Conservation (phyloP, 768 basidiomycete species). For the Boletus coccyginus region DNA sequence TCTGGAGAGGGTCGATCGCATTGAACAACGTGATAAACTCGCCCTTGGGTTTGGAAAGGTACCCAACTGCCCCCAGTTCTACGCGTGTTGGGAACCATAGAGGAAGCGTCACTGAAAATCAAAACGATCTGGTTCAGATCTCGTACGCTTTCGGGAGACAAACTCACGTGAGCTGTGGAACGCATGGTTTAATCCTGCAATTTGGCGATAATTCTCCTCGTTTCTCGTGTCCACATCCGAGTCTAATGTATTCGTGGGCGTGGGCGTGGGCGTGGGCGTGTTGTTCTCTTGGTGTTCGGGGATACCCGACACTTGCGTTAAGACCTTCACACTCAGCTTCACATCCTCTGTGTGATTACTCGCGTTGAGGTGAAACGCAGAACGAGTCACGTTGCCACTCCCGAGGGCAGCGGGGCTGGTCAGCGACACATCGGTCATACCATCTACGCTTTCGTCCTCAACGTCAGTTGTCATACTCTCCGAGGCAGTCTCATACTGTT, state of each 20-base stretch:
- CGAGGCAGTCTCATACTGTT: conserved; percentile 26
- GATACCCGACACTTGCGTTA: neutral
- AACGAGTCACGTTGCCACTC: neutral
- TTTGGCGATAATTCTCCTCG: conserved; percentile 66
- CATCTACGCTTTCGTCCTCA: conserved; percentile 8
- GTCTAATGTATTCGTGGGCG: conserved; percentile 34
- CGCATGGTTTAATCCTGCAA: conserved; percentile 51
- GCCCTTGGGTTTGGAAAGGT: conserved; percentile 64
- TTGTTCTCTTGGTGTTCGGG: neutral
- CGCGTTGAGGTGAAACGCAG: neutral
- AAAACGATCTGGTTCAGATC: neutral
- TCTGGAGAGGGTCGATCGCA: conserved; percentile 52
- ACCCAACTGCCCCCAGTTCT: conserved; percentile 72
- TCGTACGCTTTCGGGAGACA: neutral
- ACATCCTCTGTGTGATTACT: conserved; percentile 7
- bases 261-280: conserved; percentile 20
- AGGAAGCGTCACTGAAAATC: conserved; percentile 52
- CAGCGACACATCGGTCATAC: conserved; percentile 17
- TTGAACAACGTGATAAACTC: conserved; percentile 73
- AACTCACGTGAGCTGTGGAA: conserved; percentile 67
- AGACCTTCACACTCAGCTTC: conserved; percentile 31
- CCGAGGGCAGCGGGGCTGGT: conserved; percentile 13
- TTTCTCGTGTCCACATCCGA: conserved; percentile 43
- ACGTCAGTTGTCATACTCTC: conserved; percentile 23
- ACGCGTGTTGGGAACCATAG: conserved; percentile 69